A percentile compares a stretch with the other conserved stretches of the same genome.
Evolutionary conservation across 805 yeast species (phyloP).

Genomic region (Candida rishiriensis): DNA sequence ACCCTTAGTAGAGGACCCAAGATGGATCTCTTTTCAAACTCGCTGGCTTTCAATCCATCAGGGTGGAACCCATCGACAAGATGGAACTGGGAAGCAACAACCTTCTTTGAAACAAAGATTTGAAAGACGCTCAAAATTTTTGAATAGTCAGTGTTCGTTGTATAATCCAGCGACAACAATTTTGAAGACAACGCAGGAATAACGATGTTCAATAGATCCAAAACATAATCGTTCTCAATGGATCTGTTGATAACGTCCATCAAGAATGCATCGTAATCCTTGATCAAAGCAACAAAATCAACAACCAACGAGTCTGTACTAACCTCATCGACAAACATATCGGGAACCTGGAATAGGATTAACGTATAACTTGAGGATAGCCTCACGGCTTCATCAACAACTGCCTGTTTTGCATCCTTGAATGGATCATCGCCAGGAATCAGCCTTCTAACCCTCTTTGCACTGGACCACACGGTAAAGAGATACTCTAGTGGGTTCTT

Average conservation of each 20-base stretch:
- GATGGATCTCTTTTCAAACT: conserved; percentile 57
- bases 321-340: conserved; percentile 45
- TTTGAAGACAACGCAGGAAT: conserved; percentile 39
- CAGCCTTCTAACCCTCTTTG: conserved; percentile 39
- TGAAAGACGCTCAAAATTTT: conserved; percentile 53
- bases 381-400: conserved; percentile 46
- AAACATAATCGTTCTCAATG: conserved; percentile 58
- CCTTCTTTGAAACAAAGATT: conserved; percentile 52
- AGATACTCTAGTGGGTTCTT: conserved; percentile 43
- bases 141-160: conserved; percentile 46
- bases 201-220: conserved; percentile 55
- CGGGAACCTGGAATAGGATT: conserved; percentile 66
- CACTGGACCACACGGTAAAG: conserved; percentile 38
- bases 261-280: conserved; percentile 40
- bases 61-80: conserved; percentile 51
- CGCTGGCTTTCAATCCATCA: conserved; percentile 42
- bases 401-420: conserved; percentile 31
- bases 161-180: conserved; percentile 38
- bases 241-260: conserved; percentile 54
- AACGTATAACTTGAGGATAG: conserved; percentile 59
- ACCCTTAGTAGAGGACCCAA: conserved; percentile 74
- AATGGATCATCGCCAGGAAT: conserved; percentile 37
- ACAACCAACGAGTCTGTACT: conserved; percentile 26
- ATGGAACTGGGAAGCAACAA: conserved; percentile 57
- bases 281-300: conserved; percentile 22